Percentiles rank a stretch among this genome's conserved stretches.
These are phyloP conservation scores for Claviceps fusiformis DNA, from an alignment of 2,329 filamentous ascomycete genomes.

Conservation along the genomic window DNA sequence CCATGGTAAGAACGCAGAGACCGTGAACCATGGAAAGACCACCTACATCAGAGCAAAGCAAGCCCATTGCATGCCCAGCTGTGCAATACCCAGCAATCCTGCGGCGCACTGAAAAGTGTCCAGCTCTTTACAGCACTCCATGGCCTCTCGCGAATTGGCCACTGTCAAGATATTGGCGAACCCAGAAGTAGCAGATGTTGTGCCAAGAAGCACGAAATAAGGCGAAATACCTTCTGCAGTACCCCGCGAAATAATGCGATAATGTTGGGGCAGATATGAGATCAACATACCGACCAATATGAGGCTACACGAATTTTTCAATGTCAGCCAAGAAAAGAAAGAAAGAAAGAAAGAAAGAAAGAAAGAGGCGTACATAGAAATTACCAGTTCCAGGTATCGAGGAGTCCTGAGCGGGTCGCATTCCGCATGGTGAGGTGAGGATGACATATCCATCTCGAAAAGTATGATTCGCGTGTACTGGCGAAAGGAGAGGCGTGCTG, in stretches of 20 bases:
- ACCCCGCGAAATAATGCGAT: conserved; percentile 72
- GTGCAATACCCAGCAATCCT: conserved; percentile 74
- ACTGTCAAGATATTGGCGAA: conserved; percentile 88
- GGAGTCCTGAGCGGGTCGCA: conserved; percentile 40
- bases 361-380: conserved; percentile 35
- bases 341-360: neutral
- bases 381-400: conserved; percentile 39
- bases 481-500: neutral
- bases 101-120: conserved; percentile 72
- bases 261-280: conserved; percentile 90
- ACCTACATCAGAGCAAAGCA: conserved; percentile 86
- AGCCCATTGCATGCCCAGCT: conserved; percentile 82
- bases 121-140: conserved; percentile 74
- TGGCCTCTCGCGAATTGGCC: conserved; percentile 68
- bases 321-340: neutral
- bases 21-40: neutral
- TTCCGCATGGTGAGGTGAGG: conserved; percentile 5
- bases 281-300: conserved; percentile 79
- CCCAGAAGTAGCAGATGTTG: conserved; percentile 73
- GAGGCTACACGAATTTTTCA: conserved; percentile 28
- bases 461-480: neutral
- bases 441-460: neutral
- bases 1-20: neutral
- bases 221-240: conserved; percentile 92
- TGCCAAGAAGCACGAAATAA: conserved; percentile 88